Evolutionary conservation across 495 filamentous ascomycete species (phyloP).

Genomic region (Trichoderma reesei): DNA sequence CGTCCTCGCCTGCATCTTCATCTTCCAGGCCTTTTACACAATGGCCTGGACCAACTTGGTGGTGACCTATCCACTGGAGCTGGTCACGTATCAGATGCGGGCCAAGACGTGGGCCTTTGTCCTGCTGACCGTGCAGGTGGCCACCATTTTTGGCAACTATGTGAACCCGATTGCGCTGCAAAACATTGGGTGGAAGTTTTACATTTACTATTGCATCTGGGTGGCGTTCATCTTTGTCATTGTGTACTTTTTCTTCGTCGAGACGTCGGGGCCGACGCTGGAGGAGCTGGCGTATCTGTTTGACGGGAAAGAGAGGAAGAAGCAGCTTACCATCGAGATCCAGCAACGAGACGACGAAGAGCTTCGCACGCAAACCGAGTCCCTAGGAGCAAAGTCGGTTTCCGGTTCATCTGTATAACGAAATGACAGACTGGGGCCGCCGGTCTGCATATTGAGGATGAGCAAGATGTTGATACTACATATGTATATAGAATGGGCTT

Average conservation of each 20-base stretch:
- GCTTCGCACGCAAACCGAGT: background rate
- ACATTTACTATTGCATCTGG: conserved; percentile 52
- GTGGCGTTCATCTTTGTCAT: conserved; percentile 48
- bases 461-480: background rate
- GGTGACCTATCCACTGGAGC: conserved; percentile 4
- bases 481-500: background rate
- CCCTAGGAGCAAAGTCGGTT: background rate
- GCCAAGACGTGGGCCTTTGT: conserved; percentile 30
- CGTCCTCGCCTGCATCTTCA: conserved; percentile 31
- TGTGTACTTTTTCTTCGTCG: conserved; percentile 59
- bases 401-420: background rate
- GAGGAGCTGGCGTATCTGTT: conserved; percentile 63
- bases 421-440: background rate
- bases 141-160: conserved; percentile 11
- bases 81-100: conserved; percentile 30
- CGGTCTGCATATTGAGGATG: background rate
- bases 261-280: conserved; percentile 58
- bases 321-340: background rate
- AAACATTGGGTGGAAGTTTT: conserved; percentile 12
- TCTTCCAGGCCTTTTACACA: conserved; percentile 45
- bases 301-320: conserved; percentile 21
- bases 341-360: background rate
- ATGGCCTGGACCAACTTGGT: conserved; percentile 18
- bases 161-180: conserved; percentile 14
- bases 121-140: conserved; percentile 2